A percentile compares a stretch with the other conserved stretches of the same genome.
These are phyloP conservation scores for Fusarium poae DNA, from an alignment of 2,329 filamentous ascomycete genomes.

Conservation along the genomic window DNA sequence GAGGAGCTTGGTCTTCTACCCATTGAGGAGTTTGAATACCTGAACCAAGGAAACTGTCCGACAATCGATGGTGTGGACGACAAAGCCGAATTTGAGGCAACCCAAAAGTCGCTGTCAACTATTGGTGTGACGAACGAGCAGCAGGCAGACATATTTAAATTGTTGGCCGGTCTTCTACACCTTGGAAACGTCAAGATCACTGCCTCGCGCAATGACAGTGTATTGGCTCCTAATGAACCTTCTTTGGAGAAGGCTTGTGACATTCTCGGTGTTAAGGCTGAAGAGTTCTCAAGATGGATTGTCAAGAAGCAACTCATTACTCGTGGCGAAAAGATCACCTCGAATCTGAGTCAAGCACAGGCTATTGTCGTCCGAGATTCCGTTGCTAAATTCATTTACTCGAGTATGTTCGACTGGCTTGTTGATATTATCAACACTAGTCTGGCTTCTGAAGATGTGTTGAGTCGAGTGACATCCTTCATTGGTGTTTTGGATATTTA, in stretches of 20 bases:
- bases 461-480: conserved; percentile 86
- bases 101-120: conserved; percentile 85
- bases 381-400: conserved; percentile 98
- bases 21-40: conserved; percentile 92
- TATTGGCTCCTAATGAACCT: conserved; percentile 83
- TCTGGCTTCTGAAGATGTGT: conserved; percentile 87
- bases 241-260: conserved; percentile 83
- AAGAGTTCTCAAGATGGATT: conserved; percentile 95
- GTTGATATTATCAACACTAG: conserved; percentile 97
- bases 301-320: conserved; percentile 99
- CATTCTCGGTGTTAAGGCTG: conserved; percentile 87
- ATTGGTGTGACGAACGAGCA: conserved; percentile 83
- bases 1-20: conserved; percentile 83
- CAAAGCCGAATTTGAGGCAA: conserved; percentile 91
- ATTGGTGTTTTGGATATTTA: conserved; percentile 99
- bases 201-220: conserved; percentile 88
- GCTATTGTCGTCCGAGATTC: conserved; percentile 95
- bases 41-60: conserved; percentile 94
- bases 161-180: conserved; percentile 91
- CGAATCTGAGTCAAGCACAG: conserved; percentile 93
- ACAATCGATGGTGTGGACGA: conserved; percentile 96
- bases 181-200: conserved; percentile 97
- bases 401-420: conserved; percentile 97
- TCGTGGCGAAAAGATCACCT: conserved; percentile 96
- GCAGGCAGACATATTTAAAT: conserved; percentile 87